Base-by-base conservation (phyloP, 306 rosid species). In the Acacia crassicarpa region DNA sequence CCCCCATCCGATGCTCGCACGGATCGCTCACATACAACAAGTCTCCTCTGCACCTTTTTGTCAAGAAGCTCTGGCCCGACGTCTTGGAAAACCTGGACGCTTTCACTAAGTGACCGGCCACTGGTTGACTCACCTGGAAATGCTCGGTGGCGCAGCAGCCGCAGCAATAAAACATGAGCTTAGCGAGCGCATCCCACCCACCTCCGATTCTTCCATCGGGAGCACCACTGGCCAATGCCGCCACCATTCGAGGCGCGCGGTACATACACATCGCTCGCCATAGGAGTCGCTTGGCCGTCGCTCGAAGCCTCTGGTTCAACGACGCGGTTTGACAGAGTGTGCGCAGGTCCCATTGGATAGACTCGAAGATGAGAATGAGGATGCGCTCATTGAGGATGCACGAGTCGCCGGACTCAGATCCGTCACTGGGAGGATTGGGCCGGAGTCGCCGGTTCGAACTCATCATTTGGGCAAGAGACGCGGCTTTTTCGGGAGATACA, bases 91-190 rank as follows among this genome's bases (percentile, higher is more conserved):
- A 91, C 51, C 94, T 80, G 16, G 92, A 84, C 6, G 65, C 61
- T 22, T 76, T 78, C 65, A 85, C 85, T 43, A 87, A 72, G 86
- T 91, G 94, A 38, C 94, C 94, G 44, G 83, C 77, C 20, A 76
- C 49, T 3, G 84, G 53, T 17, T 62, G 75, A 65, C 83, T 71
- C 80, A 77, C 75, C 68, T 23, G 70, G 88, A 90, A 90, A 62
- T 86, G 80, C 74, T 76, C 85, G 11, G 86, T 86, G 48, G 90
- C 46, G 51, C 81, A 77, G 77, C 85, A 84, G 3, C 94, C 94
- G 30, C 94, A 85, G 86, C 94, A 91, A 74, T 72, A 89, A 82
- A 91, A 84, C 91, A 91, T 82, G 33, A 91, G 86, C 86, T 91
- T 91, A 25, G 91, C 92, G 0, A 91, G 87, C 43, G 91, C 84